Evolutionary conservation across 106 monocot species (phyloP), one percentile per base, ranked within the genome.

Genomic region (Phalaenopsis aphrodite): DNA sequence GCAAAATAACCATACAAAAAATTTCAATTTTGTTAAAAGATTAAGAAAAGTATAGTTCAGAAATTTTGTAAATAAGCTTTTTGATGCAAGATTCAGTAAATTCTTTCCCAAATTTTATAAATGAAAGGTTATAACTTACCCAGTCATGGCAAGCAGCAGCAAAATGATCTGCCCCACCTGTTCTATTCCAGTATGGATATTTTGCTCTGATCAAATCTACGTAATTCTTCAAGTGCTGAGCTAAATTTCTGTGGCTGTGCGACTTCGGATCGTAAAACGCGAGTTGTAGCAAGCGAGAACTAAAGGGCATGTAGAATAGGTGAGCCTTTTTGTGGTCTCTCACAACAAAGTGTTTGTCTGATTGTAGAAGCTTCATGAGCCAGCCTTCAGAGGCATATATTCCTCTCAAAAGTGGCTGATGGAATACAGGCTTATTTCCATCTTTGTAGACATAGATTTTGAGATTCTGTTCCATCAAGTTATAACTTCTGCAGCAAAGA

Each of bases 341-440:
- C 71, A 83, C 87, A 2, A 46, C 10, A 45, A 81, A 91, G 14
- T 76, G 83, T 55, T 37, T 87, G 77, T 80, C 87, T 38, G 71
- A 72, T 75, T 92, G 86, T 77, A 92, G 78, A 1, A 84, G 77
- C 76, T 90, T 89, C 92, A 92, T 89, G 72, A 89, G 88, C 92
- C 92, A 92, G 75, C 92, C 92, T 80, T 92, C 92, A 19, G 89
- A 89, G 1, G 92, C 89, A 81, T 92, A 92, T 15, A 89, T 89
- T 69, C 92, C 92, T 49, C 83, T 90, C 42, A 89, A 78, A 2
- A 81, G 80, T 66, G 89, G 89, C 64, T 83, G 75, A 79, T 92
- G 92, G 58, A 92, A 87, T 16, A 89, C 79, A 8, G 89, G 92
- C 43, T 76, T 80, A 1, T 79, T 10, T 39, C 92, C 92, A 37